Percentiles rank a stretch among this genome's conserved stretches.
phyloP scores from a whole-genome alignment of 805 yeast species.

The Nakazawaea wickerhamii region DNA sequence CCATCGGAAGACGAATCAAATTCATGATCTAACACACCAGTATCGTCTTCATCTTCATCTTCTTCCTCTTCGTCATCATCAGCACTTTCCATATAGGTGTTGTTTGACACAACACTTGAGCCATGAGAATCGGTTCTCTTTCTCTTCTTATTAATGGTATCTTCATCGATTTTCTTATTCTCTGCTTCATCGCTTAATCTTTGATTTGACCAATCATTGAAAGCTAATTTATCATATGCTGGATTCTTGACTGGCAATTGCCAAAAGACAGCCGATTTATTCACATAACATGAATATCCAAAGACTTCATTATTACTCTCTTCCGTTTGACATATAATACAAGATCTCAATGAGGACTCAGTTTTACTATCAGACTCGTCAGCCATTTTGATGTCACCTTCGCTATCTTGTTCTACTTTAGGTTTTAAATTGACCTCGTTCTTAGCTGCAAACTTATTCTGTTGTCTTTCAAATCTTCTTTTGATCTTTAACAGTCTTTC shows the following conservation, averaged over 20 bases:
- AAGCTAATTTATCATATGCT: constrained; percentile 20
- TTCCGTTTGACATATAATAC: constrained; percentile 57
- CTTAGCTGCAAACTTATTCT: constrained; percentile 36
- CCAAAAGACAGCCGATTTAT: constrained; percentile 46
- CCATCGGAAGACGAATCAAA: constrained; percentile 17
- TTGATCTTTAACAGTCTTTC: constrained; percentile 57
- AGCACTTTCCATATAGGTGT: constrained; percentile 10
- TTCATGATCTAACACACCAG: constrained; percentile 23
- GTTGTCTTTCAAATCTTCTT: constrained; percentile 55
- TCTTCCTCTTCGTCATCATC: constrained; percentile 4
- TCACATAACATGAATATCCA: constrained; percentile 52
- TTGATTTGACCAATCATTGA: constrained; percentile 21
- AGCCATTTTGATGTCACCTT: constrained; percentile 21
- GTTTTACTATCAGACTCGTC: constrained; percentile 17
- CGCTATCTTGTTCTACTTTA: constrained; percentile 6
- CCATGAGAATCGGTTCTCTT: constrained; percentile 8
- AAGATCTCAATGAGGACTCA: constrained; percentile 30
- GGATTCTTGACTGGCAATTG: constrained; percentile 28
- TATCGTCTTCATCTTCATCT: constrained; percentile 15
- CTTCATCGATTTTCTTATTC: constrained; percentile 5
- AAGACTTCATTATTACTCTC: constrained; percentile 41
- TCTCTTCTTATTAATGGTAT: constrained; percentile 7
- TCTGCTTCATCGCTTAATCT: constrained; percentile 3
- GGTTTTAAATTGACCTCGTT: constrained; percentile 27
- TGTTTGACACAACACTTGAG: neutral